These are phyloP conservation scores for Neopestalotiopsis sp. DNA, from an alignment of 2,329 filamentous ascomycete species.

Conservation along the genomic window DNA sequence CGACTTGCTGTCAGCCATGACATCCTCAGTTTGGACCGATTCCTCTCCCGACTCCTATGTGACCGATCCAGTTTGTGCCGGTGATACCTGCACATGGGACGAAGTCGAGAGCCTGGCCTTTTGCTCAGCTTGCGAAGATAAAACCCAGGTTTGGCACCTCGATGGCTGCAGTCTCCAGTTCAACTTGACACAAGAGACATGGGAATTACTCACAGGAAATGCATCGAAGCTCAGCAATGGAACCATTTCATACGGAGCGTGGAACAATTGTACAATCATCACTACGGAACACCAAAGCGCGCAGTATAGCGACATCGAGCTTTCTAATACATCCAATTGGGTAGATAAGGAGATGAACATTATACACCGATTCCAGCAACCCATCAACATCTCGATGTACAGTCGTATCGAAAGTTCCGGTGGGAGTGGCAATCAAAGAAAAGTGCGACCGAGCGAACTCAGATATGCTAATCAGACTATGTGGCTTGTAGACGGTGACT, in stretches of 20 bases:
- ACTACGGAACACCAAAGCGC: not conserved
- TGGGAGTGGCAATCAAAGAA: not conserved
- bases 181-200: not conserved
- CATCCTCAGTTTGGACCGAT: not conserved
- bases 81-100: not conserved
- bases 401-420: not conserved
- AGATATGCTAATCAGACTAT: not conserved
- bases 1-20: not conserved
- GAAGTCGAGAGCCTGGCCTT: not conserved
- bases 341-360: not conserved
- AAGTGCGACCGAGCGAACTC: not conserved
- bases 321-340: not conserved
- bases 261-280: not conserved
- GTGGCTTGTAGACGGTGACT: not conserved
- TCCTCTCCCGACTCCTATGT: not conserved
- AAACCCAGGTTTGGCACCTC: not conserved
- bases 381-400: not conserved
- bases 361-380: not conserved
- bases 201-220: not conserved
- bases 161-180: not conserved
- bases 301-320: not conserved
- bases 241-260: not conserved
- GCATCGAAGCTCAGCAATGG: not conserved
- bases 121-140: not conserved
- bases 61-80: not conserved